A percentile compares a stretch with the other conserved stretches of the same genome.
Evolutionary conservation across 352 stramenopile genomes (phyloP).

Genomic region (Pythium dissimile): DNA sequence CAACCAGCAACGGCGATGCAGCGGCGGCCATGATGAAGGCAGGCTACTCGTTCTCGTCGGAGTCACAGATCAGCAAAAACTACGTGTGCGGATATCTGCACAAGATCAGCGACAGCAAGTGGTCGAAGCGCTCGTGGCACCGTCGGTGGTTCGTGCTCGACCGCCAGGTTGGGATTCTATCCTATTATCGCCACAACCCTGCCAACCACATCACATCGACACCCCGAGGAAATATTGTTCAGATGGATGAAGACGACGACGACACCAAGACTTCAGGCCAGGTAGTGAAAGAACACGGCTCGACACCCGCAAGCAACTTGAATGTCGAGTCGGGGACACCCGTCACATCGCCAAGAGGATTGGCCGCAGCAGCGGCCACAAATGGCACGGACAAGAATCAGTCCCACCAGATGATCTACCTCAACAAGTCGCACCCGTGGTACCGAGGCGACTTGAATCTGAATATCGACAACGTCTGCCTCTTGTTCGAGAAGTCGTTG

Average conservation of each 20-base stretch:
- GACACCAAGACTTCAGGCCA: background rate
- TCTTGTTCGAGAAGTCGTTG: slow-evolving; percentile 80
- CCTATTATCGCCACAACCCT: slow-evolving; percentile 81
- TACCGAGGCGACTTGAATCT: slow-evolving; percentile 76
- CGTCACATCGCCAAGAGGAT: background rate
- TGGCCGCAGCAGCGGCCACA: background rate
- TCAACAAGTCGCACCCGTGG: slow-evolving; percentile 77
- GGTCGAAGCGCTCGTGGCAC: slow-evolving; percentile 79
- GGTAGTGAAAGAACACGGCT: slow-evolving; percentile 1
- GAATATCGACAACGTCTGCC: slow-evolving; percentile 68
- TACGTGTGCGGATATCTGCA: slow-evolving; percentile 83
- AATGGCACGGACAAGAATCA: slow-evolving; percentile 14
- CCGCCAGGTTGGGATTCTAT: slow-evolving; percentile 63
- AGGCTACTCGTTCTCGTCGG: slow-evolving; percentile 67
- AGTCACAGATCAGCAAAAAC: slow-evolving; percentile 74
- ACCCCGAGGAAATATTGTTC: slow-evolving; percentile 70
- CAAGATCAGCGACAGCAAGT: slow-evolving; percentile 86
- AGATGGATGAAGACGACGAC: slow-evolving; percentile 45
- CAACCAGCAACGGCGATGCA: background rate
- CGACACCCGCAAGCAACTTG: background rate
- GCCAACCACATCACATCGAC: slow-evolving; percentile 58
- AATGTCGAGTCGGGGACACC: slow-evolving; percentile 7
- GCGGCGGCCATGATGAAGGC: slow-evolving; percentile 32
- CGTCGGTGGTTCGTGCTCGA: slow-evolving; percentile 85
- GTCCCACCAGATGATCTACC: slow-evolving; percentile 58